phyloP scores from a whole-genome alignment of 2,329 filamentous ascomycete species.

The Scolecobasidium constrictum region DNA sequence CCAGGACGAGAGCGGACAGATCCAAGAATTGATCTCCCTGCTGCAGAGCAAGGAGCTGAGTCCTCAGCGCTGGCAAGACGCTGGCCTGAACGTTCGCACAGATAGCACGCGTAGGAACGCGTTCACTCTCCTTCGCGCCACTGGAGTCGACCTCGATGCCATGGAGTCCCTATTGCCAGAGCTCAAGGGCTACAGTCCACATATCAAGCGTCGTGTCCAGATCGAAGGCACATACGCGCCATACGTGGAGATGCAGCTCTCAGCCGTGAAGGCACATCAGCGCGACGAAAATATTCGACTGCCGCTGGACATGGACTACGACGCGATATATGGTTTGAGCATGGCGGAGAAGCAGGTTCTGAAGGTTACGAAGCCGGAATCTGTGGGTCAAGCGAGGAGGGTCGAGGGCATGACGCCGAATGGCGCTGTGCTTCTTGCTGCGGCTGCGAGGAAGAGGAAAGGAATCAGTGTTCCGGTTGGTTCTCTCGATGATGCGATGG shows the following conservation, averaged over 20 bases:
- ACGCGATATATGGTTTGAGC: conserved; percentile 60
- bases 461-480: neutral
- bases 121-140: conserved; percentile 67
- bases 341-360: conserved; percentile 68
- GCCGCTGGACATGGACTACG: conserved; percentile 68
- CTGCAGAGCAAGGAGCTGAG: conserved; percentile 50
- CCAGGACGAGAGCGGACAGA: conserved; percentile 52
- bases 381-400: conserved; percentile 74
- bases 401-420: conserved; percentile 63
- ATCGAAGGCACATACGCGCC: conserved; percentile 83
- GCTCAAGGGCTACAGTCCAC: conserved; percentile 41
- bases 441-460: conserved; percentile 1
- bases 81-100: conserved; percentile 57
- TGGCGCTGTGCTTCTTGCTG: conserved; percentile 46
- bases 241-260: conserved; percentile 65
- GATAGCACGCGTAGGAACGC: conserved; percentile 60
- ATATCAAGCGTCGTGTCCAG: conserved; percentile 57
- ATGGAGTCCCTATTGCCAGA: conserved; percentile 49
- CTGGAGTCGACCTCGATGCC: conserved; percentile 45
- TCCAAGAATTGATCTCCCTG: conserved; percentile 51
- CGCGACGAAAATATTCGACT: conserved; percentile 67
- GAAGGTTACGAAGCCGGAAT: conserved; percentile 63
- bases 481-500: too few relatives aligned
- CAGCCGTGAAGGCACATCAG: conserved; percentile 54
- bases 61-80: conserved; percentile 54